Percentiles rank a stretch among this genome's conserved stretches.
Evolutionary conservation across 2,329 filamentous ascomycete species (phyloP).

Genomic region (Arthroderma sp.): DNA sequence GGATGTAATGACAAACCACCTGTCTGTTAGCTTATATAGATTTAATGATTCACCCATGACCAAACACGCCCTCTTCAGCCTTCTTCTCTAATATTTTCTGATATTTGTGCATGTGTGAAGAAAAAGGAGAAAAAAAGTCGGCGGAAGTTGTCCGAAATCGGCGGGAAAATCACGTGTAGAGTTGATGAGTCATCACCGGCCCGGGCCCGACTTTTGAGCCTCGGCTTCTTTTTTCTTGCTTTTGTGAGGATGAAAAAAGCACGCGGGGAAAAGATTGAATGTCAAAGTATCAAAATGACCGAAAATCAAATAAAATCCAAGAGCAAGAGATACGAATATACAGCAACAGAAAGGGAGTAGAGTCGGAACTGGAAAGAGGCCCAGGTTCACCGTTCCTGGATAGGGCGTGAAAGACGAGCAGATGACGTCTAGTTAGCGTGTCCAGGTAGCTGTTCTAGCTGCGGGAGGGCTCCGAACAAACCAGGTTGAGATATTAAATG

Average conservation of each 20-base stretch:
- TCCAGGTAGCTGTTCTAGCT: background rate
- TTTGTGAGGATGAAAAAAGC: background rate
- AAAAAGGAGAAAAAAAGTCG: background rate
- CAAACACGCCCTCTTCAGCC: background rate
- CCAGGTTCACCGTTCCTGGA: background rate
- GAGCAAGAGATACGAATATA: too few relatives aligned
- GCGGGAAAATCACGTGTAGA: background rate
- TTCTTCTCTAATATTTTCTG: background rate
- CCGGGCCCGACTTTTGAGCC: background rate
- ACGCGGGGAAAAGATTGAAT: background rate
- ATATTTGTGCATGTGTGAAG: too few relatives aligned
- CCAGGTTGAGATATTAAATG: background rate
- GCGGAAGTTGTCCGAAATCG: background rate
- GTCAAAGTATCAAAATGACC: background rate
- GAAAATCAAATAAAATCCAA: too few relatives aligned
- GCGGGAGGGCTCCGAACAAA: background rate
- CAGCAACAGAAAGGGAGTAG: background rate
- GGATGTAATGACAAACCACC: background rate
- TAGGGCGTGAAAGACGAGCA: background rate
- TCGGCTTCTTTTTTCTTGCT: background rate
- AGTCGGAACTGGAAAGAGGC: background rate
- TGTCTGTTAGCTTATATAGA: background rate
- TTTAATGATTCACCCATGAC: background rate
- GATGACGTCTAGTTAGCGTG: background rate
- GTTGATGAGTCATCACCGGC: background rate